Evolutionary conservation across 371 early-diverging fungal species (phyloP).

Genomic region (Hamiltosporidium tvaerminnensis): DNA sequence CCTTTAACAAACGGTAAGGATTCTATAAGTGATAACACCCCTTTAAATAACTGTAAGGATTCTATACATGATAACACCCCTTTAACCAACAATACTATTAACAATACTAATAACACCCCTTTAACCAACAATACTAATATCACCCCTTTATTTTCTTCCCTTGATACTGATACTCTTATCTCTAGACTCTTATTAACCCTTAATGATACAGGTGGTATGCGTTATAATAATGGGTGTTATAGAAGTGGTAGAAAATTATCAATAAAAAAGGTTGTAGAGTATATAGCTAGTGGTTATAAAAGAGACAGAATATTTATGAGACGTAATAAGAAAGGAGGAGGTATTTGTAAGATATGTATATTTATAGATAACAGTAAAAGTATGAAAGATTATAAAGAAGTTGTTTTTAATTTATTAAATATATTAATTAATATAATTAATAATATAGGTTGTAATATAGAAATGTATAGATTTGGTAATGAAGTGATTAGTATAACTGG

Average conservation of each 20-base stretch:
- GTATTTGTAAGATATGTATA: slow-evolving; percentile 87
- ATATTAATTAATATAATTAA: slow-evolving; percentile 5
- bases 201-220: too few relatives aligned
- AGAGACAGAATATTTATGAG: slow-evolving; percentile 99
- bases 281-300: slow-evolving; percentile 89
- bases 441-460: background rate
- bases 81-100: too few relatives aligned
- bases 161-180: too few relatives aligned
- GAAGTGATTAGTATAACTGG: background rate
- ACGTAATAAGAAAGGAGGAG: slow-evolving; percentile 81
- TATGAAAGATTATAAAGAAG: slow-evolving; percentile 67
- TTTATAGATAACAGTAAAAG: slow-evolving; percentile 92
- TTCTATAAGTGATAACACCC: too few relatives aligned
- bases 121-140: too few relatives aligned
- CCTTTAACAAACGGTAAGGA: too few relatives aligned
- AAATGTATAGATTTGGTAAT: slow-evolving; percentile 1
- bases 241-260: slow-evolving; percentile 94
- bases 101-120: too few relatives aligned
- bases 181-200: too few relatives aligned
- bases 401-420: background rate
- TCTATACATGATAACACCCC: too few relatives aligned
- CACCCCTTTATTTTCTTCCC: too few relatives aligned
- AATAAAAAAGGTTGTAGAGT: slow-evolving; percentile 95
- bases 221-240: slow-evolving; percentile 93
- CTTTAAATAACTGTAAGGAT: too few relatives aligned